Conservation (phyloP, 208 protist genomes). For the Herpetomonas tarakana region DNA sequence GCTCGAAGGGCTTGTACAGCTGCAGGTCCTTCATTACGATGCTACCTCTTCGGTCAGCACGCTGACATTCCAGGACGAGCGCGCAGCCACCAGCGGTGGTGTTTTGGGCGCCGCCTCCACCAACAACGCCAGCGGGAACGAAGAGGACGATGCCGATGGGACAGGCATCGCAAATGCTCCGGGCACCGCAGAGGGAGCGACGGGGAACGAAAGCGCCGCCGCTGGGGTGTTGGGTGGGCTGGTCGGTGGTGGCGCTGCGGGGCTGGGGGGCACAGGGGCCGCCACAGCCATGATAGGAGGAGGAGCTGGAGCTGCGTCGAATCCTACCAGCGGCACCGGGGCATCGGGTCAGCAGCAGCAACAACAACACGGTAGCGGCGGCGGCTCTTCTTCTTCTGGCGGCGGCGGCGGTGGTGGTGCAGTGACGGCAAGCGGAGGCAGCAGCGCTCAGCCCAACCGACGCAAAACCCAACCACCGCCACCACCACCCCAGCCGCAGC, state of each 20-base stretch:
- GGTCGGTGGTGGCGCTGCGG: background rate
- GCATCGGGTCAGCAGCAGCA: background rate
- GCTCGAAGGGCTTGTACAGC: constrained; percentile 65
- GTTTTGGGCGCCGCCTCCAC: background rate
- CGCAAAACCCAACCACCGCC: background rate
- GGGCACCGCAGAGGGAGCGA: constrained; percentile 1
- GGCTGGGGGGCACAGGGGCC: background rate
- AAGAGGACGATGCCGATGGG: background rate
- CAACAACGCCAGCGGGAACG: no score
- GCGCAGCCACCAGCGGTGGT: constrained; percentile 5
- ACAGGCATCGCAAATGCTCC: background rate
- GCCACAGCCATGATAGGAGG: no score
- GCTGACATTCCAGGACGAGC: constrained; percentile 49
- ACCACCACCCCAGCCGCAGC: constrained; percentile 12
- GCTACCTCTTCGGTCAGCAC: constrained; percentile 39
- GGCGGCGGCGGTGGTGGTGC: background rate
- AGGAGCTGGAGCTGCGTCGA: no score
- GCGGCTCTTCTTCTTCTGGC: background rate
- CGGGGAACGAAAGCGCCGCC: background rate
- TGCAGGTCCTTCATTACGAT: constrained; percentile 78
- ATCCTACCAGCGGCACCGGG: no score
- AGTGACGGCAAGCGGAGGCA: background rate
- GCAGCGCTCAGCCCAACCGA: background rate
- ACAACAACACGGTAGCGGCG: constrained; percentile 2
- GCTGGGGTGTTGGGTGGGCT: background rate